These are phyloP conservation scores for Rhytidhysteron rufulum DNA, from an alignment of 2,329 filamentous ascomycete genomes.

Conservation along the genomic window DNA sequence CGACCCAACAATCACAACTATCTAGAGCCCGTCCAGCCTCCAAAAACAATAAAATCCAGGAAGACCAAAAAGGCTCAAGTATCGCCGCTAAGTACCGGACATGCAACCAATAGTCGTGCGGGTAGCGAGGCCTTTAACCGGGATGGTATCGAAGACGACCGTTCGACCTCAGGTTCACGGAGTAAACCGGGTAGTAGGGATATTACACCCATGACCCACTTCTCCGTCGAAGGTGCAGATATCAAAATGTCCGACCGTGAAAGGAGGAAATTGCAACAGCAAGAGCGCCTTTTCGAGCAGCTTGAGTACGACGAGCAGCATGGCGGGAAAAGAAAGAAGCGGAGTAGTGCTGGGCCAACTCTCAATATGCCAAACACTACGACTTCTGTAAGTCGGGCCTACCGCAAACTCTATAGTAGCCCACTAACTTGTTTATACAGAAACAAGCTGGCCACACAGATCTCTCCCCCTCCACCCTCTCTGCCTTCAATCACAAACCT, in stretches of 20 bases:
- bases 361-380: conserved; percentile 48
- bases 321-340: conserved; percentile 52
- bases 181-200: conserved; percentile 58
- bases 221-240: conserved; percentile 44
- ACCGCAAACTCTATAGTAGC: conserved; percentile 9
- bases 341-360: conserved; percentile 52
- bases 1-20: conserved; percentile 23
- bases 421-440: conserved; percentile 24
- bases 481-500: conserved; percentile 27
- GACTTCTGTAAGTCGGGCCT: conserved; percentile 36
- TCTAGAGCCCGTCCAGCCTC: conserved; percentile 16
- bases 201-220: conserved; percentile 55
- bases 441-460: conserved; percentile 34
- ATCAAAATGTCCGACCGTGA: conserved; percentile 59
- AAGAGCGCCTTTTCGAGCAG: conserved; percentile 60
- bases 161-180: conserved; percentile 55
- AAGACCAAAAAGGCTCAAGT: conserved; percentile 48
- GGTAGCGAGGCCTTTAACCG: conserved; percentile 54
- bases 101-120: conserved; percentile 55
- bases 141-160: conserved; percentile 52
- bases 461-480: conserved; percentile 29
- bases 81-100: conserved; percentile 53
- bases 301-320: conserved; percentile 56
- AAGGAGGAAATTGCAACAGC: conserved; percentile 59
- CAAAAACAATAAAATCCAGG: conserved; percentile 43